These are phyloP conservation scores for Podila horticola DNA, from an alignment of 192 early-diverging fungal genomes.

Conservation along the genomic window DNA sequence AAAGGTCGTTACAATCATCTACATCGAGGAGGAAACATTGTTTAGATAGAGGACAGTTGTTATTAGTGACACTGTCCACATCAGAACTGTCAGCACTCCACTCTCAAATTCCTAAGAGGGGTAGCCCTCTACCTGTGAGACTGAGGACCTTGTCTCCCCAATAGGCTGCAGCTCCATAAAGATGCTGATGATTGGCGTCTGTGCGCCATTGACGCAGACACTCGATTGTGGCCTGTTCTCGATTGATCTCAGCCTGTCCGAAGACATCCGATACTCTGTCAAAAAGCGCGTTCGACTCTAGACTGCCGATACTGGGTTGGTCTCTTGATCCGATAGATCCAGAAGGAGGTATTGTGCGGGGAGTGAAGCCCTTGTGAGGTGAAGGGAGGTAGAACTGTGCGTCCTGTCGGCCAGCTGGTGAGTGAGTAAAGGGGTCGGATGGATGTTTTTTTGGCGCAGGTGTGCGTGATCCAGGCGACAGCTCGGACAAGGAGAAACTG, in stretches of 20 bases:
- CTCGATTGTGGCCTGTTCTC: conserved; percentile 37
- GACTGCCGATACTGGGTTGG: not conserved
- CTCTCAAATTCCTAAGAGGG: not conserved
- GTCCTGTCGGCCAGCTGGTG: conserved; percentile 28
- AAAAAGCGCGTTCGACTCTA: not conserved
- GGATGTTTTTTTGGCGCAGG: not conserved
- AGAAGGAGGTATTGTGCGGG: not conserved
- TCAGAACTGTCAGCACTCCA: not conserved
- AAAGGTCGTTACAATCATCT: conserved; percentile 61
- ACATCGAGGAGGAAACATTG: conserved; percentile 3
- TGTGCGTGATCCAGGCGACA: conserved; percentile 14
- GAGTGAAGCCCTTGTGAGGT: not conserved
- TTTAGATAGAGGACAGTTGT: not conserved
- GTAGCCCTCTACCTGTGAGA: conserved; percentile 59
- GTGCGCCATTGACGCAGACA: conserved; percentile 61
- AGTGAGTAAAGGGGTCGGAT: conserved; percentile 20
- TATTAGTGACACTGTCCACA: conserved; percentile 1
- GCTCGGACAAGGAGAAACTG: conserved; percentile 13
- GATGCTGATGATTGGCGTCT: conserved; percentile 62
- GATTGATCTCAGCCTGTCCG: conserved; percentile 11
- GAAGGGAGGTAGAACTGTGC: not conserved
- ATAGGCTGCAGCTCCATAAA: conserved; percentile 66
- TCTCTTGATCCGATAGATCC: not conserved
- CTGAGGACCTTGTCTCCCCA: conserved; percentile 75
- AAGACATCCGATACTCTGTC: conserved; percentile 13